Evolutionary conservation across 306 rosid species (phyloP), one percentile per base, ranked within the genome.

Genomic region (Abrus precatorius): DNA sequence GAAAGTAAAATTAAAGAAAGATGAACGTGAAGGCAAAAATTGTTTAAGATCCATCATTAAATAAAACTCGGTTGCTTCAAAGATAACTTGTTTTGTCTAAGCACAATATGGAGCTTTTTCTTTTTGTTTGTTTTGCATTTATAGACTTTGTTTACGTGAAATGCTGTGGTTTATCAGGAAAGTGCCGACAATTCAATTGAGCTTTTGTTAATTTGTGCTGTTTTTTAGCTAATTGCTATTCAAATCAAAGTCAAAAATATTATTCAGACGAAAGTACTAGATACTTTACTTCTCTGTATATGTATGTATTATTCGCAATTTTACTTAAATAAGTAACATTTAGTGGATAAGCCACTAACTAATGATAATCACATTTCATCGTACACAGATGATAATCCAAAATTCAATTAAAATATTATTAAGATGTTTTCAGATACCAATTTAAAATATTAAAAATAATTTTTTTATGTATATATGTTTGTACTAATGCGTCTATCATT

Each of bases 111-210:
- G 56, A 6, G 47, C 45, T 61, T 49, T 28, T 44, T 43, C 1
- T 27, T 60, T 61, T 29, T 4, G 56, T 62, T 12, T 60, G 9
- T 12, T 75, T 56, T 67, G 6, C 57, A 41, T 28, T 34, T 5
- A 49, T 36, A 12, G 6, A 5, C 13, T 30, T 55, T 4, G 13
- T 67, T 9, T 78, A 57, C 76, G 28, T 44, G 6, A 43, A 79
- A 69, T 69, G 27, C 7, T 28, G 70, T 45, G 20, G 70, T 67
- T 79, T 60, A 59, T 64, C 76, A 48, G 2, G 64, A 71, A 79
- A 20, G 56, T 13, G 45, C 72, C 72, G 52, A 71, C 78, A 38
- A 79, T 12, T 61, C 5, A 9, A 73, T 62, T 61, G 28, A 61
- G 48, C 73, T 72, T 80, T 71, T 40, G 48, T 62, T 40, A 62